These are phyloP conservation scores for Cutaneotrichosporon sp. DNA, from an alignment of 1,284 basidiomycete species.

Conservation along the genomic window DNA sequence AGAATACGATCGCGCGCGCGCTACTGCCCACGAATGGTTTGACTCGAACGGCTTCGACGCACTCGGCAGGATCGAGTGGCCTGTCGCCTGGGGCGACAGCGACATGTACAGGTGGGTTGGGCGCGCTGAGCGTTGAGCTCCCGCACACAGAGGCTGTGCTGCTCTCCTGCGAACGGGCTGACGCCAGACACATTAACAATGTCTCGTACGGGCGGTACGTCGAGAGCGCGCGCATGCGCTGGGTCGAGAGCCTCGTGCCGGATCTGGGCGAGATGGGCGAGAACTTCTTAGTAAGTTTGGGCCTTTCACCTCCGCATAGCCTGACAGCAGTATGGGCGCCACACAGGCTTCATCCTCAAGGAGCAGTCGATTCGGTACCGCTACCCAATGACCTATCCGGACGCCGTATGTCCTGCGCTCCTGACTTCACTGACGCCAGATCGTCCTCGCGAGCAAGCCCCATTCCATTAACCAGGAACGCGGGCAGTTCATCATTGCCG, in stretches of 20 bases:
- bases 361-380: conserved; percentile 24
- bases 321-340: conserved; percentile 28
- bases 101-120: conserved; percentile 44
- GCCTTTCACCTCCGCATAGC: neutral
- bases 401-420: conserved; percentile 38
- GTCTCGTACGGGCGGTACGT: conserved; percentile 42
- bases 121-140: neutral
- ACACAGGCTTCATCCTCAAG: conserved; percentile 39
- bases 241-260: conserved; percentile 26
- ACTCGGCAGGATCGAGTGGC: conserved; percentile 37
- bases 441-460: conserved; percentile 35
- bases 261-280: conserved; percentile 25
- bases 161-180: neutral
- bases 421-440: conserved; percentile 19
- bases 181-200: conserved; percentile 44
- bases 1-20: conserved; percentile 14
- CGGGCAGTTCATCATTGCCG: conserved; percentile 32
- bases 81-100: conserved; percentile 45
- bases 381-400: conserved; percentile 44
- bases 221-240: conserved; percentile 39
- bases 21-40: conserved; percentile 17
- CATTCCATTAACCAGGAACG: conserved; percentile 32
- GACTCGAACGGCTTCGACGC: conserved; percentile 33
- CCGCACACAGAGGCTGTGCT: too few species aligned
- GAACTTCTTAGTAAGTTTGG: conserved; percentile 9